A percentile compares a stretch with the other conserved stretches of the same genome.
These are phyloP conservation scores for Termitomyces sp. DNA, from an alignment of 768 basidiomycete genomes.

Conservation along the genomic window DNA sequence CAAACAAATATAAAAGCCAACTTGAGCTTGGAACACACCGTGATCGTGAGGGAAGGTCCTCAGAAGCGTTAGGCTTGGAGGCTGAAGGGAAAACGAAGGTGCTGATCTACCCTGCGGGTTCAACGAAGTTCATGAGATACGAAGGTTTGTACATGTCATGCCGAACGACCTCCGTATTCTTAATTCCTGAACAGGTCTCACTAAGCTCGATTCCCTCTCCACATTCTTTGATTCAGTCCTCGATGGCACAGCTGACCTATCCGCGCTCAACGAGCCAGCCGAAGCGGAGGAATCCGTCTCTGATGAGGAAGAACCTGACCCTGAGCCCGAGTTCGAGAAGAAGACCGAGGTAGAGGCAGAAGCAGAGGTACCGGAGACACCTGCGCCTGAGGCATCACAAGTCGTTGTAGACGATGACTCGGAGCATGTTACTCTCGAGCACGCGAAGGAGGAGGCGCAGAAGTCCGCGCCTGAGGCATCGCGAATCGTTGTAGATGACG, in stretches of 20 bases:
- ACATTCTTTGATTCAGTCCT: conserved; percentile 71
- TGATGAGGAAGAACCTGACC: conserved; percentile 37
- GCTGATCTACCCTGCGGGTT: conserved; percentile 64
- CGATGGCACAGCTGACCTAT: conserved; percentile 62
- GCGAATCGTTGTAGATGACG: too few species aligned
- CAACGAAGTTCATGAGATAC: conserved; percentile 54
- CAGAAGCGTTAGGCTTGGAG: conserved; percentile 56
- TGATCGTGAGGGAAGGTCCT: conserved; percentile 61
- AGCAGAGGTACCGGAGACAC: neutral
- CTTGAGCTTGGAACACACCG: conserved; percentile 61
- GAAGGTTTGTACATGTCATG: conserved; percentile 45
- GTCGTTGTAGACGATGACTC: neutral
- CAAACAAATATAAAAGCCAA: conserved; percentile 63
- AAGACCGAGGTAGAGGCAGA: conserved; percentile 19
- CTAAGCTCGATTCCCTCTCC: conserved; percentile 71
- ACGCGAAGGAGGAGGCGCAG: too few species aligned
- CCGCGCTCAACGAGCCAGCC: conserved; percentile 34
- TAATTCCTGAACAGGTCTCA: conserved; percentile 42
- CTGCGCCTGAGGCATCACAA: neutral
- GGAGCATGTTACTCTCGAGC: too few species aligned
- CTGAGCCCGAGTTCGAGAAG: conserved; percentile 38
- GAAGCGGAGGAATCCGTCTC: conserved; percentile 37
- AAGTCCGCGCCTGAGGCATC: too few species aligned
- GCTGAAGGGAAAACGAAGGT: conserved; percentile 57
- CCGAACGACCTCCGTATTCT: neutral